Base-by-base conservation (phyloP, 805 yeast species). In the Cyberlindnera samutprakarnensis region DNA sequence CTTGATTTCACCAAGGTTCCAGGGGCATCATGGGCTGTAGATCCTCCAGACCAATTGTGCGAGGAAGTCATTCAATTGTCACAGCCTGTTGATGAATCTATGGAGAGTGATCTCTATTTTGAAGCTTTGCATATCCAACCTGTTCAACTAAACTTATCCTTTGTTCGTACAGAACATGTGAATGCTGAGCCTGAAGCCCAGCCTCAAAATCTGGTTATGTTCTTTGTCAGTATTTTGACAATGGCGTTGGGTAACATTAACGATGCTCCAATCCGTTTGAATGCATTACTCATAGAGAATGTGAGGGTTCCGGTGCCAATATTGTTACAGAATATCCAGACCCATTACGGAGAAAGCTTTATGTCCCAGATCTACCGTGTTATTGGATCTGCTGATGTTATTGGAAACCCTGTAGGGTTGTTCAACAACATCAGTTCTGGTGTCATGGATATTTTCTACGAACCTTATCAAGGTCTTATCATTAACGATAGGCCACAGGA, bases 211-310 rank as follows among this genome's bases (percentile, higher is more conserved):
- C 65, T 92, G 0, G 53, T 88, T 30, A 71, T 79, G 70, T 81
- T 83, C 54, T 75, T 86, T 41, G 66, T 85, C 43, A 86, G 92
- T 53, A 77, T 90, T 23, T 62, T 92, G 38, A 87, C 96, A 0
- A 88, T 90, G 96, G 95, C 98, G 0, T 74, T 92, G 41, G 98
- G 97, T 17, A 92, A 90, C 54, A 84, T 94, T 38, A 90, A 90
- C 52, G 96, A 92, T 56, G 98, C 99, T 0, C 97, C 97, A 1
- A 83, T 92, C 27, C 73, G 81, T 48, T 62, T 92, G 53, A 86
- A 90, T 49, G 87, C 97, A 0, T 65, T 94, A 44, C 69, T 86
- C 37, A 70, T 90, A 52, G 96, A 87, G 46, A 92, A 92, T 52
- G 76, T 88, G 10, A 70, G 96, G 38, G 94, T 88, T 1, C 94